Percentiles rank a stretch among this genome's conserved stretches.
Conservation (phyloP, 2,329 filamentous ascomycete genomes). For the Aspergillus quadricinctus region DNA sequence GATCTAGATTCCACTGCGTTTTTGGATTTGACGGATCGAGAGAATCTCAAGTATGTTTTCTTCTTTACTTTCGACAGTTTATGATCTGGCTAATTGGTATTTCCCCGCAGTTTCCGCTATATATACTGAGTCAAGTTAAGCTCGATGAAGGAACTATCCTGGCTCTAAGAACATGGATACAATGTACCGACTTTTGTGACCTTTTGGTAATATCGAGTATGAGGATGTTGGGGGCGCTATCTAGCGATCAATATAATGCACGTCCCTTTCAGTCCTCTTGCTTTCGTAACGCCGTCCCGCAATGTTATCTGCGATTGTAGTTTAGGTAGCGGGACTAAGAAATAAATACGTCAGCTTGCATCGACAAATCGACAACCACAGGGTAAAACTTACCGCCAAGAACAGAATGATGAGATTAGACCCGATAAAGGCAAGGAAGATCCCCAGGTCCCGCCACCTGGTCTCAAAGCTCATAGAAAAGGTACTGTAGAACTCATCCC, state of each 20-base stretch:
- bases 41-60: slow-evolving; percentile 45
- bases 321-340: slow-evolving; percentile 42
- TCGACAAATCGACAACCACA: neutral
- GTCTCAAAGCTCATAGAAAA: slow-evolving; percentile 63
- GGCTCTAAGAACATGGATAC: neutral
- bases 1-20: slow-evolving; percentile 50
- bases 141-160: neutral
- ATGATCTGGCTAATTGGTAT: neutral
- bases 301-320: slow-evolving; percentile 41
- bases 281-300: neutral
- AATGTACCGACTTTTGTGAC: neutral
- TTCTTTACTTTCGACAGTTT: neutral
- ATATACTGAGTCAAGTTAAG: slow-evolving; percentile 8
- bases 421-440: slow-evolving; percentile 69
- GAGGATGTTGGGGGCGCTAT: neutral
- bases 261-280: no score
- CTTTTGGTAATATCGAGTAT: neutral
- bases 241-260: neutral
- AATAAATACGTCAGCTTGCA: neutral
- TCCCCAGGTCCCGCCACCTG: slow-evolving; percentile 79
- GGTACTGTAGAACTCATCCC: slow-evolving; percentile 72
- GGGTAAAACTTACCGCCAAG: slow-evolving; percentile 46
- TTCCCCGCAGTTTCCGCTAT: slow-evolving; percentile 15
- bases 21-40: slow-evolving; percentile 51
- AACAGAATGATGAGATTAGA: slow-evolving; percentile 69